Evolutionary conservation across 2,329 filamentous ascomycete species (phyloP).

Genomic region (Fusarium stilboides): DNA sequence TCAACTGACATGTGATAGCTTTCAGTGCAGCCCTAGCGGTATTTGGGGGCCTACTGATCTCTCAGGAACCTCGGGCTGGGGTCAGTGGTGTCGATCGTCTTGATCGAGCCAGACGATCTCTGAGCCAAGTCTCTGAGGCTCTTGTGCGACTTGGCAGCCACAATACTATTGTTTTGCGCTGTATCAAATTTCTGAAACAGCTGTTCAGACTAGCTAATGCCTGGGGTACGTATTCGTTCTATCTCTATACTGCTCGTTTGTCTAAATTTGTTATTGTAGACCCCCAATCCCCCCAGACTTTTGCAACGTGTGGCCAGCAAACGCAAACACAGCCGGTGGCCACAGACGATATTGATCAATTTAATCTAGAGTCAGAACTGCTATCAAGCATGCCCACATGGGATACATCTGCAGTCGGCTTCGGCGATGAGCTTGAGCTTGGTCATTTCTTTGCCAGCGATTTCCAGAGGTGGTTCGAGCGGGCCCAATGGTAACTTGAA

Average conservation of each 20-base stretch:
- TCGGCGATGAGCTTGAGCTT: slow-evolving; percentile 21
- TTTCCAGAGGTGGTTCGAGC: slow-evolving; percentile 19
- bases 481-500: background rate
- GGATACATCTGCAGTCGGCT: background rate
- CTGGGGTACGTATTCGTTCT: background rate
- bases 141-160: background rate
- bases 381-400: slow-evolving; percentile 8
- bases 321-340: no score
- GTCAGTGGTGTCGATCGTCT: background rate
- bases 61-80: background rate
- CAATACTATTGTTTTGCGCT: slow-evolving; percentile 5
- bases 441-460: slow-evolving; percentile 18
- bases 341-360: background rate
- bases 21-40: slow-evolving; percentile 34
- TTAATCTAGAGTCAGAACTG: background rate
- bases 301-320: no score
- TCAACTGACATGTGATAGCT: background rate
- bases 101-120: background rate
- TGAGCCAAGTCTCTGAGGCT: slow-evolving; percentile 1
- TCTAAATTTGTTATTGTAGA: background rate
- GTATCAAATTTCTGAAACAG: background rate
- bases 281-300: background rate
- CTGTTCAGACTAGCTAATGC: slow-evolving; percentile 4
- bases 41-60: slow-evolving; percentile 26
- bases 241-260: accelerated